These are phyloP conservation scores for Fragaria iinumae DNA, from an alignment of 306 rosid genomes.

Conservation along the genomic window DNA sequence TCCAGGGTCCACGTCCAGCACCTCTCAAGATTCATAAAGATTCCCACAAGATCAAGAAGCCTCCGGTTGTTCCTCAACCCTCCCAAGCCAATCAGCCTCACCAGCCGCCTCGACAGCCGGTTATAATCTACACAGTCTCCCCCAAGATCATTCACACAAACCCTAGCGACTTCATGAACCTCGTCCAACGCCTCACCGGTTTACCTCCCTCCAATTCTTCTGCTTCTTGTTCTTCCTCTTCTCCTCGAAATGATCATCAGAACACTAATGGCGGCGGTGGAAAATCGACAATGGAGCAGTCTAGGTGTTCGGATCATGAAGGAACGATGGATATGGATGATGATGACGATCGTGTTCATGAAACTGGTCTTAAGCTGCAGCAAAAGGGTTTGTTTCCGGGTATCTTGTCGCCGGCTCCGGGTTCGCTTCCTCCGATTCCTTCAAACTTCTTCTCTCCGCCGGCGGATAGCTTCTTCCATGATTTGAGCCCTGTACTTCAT, in stretches of 20 bases:
- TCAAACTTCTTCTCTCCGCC: conserved; percentile 52
- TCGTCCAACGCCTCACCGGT: conserved; percentile 88
- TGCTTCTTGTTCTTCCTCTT: conserved; percentile 14
- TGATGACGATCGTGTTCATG: not conserved
- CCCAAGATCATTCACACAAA: conserved; percentile 79
- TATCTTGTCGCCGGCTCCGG: conserved; percentile 78
- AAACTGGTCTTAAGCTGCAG: not conserved
- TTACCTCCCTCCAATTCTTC: conserved; percentile 19
- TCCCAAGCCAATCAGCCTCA: conserved; percentile 1
- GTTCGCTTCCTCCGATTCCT: conserved; percentile 58
- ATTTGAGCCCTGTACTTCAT: conserved; percentile 59
- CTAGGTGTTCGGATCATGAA: conserved; percentile 33
- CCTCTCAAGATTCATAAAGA: conserved; percentile 67
- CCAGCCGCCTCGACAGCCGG: conserved; percentile 51
- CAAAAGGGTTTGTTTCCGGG: conserved; percentile 48
- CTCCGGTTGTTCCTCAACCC: conserved; percentile 52
- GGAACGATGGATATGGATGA: conserved; percentile 27
- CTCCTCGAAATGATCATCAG: not conserved
- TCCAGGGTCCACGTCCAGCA: conserved; percentile 77
- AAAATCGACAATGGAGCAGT: conserved; percentile 37
- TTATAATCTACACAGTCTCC: conserved; percentile 76
- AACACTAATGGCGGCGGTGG: not conserved
- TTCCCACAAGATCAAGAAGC: conserved; percentile 72
- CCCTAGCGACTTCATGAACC: conserved; percentile 70
- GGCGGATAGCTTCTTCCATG: conserved; percentile 62